phyloP scores from a whole-genome alignment of 108 stramenopile species.

The Fistulifera pelliculosa region DNA sequence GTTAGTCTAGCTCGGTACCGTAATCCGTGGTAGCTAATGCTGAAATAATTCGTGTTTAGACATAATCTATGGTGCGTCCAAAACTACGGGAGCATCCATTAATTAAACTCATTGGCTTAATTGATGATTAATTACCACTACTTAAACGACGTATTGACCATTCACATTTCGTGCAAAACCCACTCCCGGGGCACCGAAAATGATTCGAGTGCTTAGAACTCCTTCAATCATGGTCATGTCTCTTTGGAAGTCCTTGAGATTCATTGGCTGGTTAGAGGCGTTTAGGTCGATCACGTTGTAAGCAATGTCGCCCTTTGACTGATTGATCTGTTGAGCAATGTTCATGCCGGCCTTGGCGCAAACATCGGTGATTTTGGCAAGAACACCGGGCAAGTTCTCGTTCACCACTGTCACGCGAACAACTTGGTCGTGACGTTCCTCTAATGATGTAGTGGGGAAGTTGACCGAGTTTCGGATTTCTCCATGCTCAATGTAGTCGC shows the following conservation, averaged over 20 bases:
- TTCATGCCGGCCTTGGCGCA: slow-evolving; percentile 48
- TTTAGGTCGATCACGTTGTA: slow-evolving; percentile 71
- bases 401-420: slow-evolving; percentile 57
- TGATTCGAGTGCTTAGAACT: slow-evolving; percentile 38
- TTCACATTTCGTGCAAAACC: slow-evolving; percentile 49
- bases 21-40: too few relatives aligned
- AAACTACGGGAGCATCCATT: too few relatives aligned
- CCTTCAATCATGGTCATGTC: slow-evolving; percentile 64
- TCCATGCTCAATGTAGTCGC: slow-evolving; percentile 50
- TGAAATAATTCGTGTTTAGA: too few relatives aligned
- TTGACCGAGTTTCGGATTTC: slow-evolving; percentile 61
- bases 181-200: slow-evolving; percentile 38
- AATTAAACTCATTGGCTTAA: too few relatives aligned
- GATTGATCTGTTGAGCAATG: slow-evolving; percentile 71
- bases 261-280: slow-evolving; percentile 9
- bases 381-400: slow-evolving; percentile 53
- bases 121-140: too few relatives aligned
- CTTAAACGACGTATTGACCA: slow-evolving; percentile 46
- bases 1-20: too few relatives aligned
- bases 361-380: slow-evolving; percentile 42
- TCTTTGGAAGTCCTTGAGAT: slow-evolving; percentile 44
- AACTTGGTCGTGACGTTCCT: slow-evolving; percentile 11
- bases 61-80: too few relatives aligned
- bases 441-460: slow-evolving; percentile 43
- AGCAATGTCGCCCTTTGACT: slow-evolving; percentile 47